A percentile compares a stretch with the other conserved stretches of the same genome.
phyloP scores from a whole-genome alignment of 495 filamentous ascomycete species.

The Aspergillus sclerotiicarbonarius region DNA sequence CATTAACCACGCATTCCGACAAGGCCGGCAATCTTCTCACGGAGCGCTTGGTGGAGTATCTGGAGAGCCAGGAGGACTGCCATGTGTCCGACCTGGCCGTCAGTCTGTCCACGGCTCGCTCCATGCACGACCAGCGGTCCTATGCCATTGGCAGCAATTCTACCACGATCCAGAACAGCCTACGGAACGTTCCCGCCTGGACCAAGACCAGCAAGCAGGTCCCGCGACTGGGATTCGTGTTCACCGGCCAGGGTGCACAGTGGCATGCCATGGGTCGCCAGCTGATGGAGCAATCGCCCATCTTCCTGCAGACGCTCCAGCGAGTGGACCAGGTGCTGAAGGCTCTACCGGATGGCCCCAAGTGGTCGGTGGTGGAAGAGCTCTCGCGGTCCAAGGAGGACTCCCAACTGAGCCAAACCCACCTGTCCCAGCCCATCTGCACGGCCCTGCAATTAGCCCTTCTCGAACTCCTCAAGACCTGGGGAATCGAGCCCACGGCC shows the following conservation, averaged over 20 bases:
- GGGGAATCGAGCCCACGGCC: neutral
- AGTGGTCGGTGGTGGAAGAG: conserved; percentile 3
- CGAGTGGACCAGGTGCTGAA: neutral
- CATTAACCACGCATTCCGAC: neutral
- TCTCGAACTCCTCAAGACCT: neutral
- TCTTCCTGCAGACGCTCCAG: conserved; percentile 18
- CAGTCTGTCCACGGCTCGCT: neutral
- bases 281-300: conserved; percentile 20
- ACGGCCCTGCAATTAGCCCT: neutral
- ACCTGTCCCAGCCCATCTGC: neutral
- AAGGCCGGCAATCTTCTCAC: neutral
- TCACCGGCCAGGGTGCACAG: conserved; percentile 45
- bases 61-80: neutral
- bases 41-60: neutral
- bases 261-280: conserved; percentile 35
- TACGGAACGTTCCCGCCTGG: neutral
- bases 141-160: neutral
- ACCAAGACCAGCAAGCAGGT: neutral
- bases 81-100: neutral
- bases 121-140: neutral
- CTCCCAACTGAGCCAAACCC: neutral
- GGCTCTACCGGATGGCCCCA: neutral
- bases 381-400: neutral
- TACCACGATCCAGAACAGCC: neutral
- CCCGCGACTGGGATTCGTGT: conserved; percentile 27